Conservation (phyloP, 2,329 filamentous ascomycete genomes). For the Myotisia sp. region DNA sequence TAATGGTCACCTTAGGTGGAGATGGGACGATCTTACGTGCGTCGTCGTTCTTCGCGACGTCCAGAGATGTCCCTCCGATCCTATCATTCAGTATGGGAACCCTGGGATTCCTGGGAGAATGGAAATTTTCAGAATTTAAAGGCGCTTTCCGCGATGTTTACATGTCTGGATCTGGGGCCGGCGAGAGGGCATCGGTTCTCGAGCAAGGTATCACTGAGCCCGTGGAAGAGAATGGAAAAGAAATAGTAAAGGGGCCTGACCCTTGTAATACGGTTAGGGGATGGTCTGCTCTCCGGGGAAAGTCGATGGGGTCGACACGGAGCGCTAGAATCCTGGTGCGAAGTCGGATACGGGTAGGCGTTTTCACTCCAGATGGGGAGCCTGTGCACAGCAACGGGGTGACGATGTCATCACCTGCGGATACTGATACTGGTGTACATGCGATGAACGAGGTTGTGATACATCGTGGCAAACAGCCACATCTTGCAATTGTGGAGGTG, state of each 20-base stretch:
- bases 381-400: constrained; percentile 21
- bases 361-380: constrained; percentile 55
- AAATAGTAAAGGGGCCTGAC: constrained; percentile 11
- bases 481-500: constrained; percentile 83
- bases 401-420: constrained; percentile 20
- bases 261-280: constrained; percentile 34
- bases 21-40: constrained; percentile 84
- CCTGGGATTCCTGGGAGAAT: constrained; percentile 85
- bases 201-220: constrained; percentile 24
- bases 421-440: constrained; percentile 36
- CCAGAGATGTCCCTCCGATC: constrained; percentile 70
- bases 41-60: constrained; percentile 71
- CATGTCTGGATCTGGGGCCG: constrained; percentile 54
- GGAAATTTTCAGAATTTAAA: constrained; percentile 90
- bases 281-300: constrained; percentile 64
- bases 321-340: constrained; percentile 71
- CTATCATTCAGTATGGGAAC: constrained; percentile 96
- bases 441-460: constrained; percentile 94
- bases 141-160: constrained; percentile 84
- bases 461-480: constrained; percentile 77
- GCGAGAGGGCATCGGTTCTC: constrained; percentile 32
- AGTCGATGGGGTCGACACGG: constrained; percentile 61
- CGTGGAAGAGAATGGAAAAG: constrained; percentile 18
- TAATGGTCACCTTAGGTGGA: constrained; percentile 80
- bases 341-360: constrained; percentile 71